These are phyloP conservation scores for Fusarium sp. DNA, from an alignment of 2,329 filamentous ascomycete species.

Conservation along the genomic window DNA sequence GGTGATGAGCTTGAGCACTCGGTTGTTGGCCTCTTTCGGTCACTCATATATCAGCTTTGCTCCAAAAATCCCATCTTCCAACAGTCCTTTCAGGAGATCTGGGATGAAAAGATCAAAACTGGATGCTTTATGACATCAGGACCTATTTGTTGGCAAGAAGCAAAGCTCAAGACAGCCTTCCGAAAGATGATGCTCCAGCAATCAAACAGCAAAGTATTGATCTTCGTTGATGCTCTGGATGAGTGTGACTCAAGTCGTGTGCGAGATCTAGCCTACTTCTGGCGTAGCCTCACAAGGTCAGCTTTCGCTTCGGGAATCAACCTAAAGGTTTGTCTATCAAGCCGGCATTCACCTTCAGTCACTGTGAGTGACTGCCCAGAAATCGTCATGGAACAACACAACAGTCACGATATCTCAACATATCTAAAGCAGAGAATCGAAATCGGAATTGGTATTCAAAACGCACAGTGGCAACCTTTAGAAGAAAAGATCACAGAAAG, in stretches of 20 bases:
- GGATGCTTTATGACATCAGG: no score
- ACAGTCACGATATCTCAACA: constrained; percentile 3
- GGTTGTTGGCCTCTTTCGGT: neutral
- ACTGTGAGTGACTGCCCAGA: neutral
- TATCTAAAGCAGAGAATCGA: constrained; percentile 13
- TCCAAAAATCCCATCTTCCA: neutral
- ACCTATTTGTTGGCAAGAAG: neutral
- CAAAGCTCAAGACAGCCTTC: constrained; percentile 39
- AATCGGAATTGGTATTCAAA: neutral
- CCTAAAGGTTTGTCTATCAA: constrained; percentile 18
- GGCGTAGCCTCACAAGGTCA: neutral
- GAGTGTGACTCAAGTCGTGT: constrained; percentile 39
- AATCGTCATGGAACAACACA: constrained; percentile 1
- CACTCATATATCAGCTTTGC: neutral
- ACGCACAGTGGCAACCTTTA: neutral
- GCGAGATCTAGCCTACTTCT: neutral
- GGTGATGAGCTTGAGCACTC: neutral
- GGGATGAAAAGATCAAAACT: no score
- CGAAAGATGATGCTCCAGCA: no score
- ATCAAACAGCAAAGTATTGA: constrained; percentile 24
- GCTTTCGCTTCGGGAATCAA: neutral
- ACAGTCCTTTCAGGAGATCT: no score
- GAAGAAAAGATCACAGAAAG: neutral
- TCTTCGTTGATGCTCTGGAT: constrained; percentile 53
- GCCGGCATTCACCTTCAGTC: constrained; percentile 15